Percentiles rank a stretch among this genome's conserved stretches.
Conservation (phyloP, 306 rosid genomes). For the Prunus mira region DNA sequence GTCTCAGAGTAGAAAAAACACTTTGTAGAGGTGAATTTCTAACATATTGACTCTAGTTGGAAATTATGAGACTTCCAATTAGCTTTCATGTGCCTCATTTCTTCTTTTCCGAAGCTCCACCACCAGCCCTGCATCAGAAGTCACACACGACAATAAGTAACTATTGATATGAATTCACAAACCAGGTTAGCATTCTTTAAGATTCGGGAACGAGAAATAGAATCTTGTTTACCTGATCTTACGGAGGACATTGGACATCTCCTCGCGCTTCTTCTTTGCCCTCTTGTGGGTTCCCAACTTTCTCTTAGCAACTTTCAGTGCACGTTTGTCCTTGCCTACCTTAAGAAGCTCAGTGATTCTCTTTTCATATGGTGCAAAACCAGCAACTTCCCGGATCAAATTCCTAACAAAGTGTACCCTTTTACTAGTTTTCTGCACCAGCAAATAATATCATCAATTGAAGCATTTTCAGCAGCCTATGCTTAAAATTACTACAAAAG, state of each 20-base stretch:
- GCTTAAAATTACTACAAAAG: not conserved
- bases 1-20: not conserved
- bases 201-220: not conserved
- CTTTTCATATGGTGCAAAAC: conserved; percentile 90
- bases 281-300: conserved; percentile 93
- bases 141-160: not conserved
- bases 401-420: conserved; percentile 76
- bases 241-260: conserved; percentile 81
- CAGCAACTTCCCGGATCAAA: conserved; percentile 82
- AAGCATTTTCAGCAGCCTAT: not conserved
- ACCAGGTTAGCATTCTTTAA: not conserved
- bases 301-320: conserved; percentile 75
- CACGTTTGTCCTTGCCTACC: conserved; percentile 93
- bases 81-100: conserved; percentile 31
- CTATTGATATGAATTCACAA: not conserved
- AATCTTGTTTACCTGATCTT: conserved; percentile 66
- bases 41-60: not conserved
- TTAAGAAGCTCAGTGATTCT: conserved; percentile 92
- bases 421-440: conserved; percentile 69
- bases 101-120: conserved; percentile 85
- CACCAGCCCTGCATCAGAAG: conserved; percentile 68
- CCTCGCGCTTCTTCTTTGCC: conserved; percentile 90
- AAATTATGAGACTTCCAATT: not conserved
- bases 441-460: not conserved
- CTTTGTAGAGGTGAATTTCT: not conserved